A percentile compares a stretch with the other conserved stretches of the same genome.
Evolutionary conservation across 2,329 filamentous ascomycete genomes (phyloP).

Genomic region (Bipolaris gigantea): DNA sequence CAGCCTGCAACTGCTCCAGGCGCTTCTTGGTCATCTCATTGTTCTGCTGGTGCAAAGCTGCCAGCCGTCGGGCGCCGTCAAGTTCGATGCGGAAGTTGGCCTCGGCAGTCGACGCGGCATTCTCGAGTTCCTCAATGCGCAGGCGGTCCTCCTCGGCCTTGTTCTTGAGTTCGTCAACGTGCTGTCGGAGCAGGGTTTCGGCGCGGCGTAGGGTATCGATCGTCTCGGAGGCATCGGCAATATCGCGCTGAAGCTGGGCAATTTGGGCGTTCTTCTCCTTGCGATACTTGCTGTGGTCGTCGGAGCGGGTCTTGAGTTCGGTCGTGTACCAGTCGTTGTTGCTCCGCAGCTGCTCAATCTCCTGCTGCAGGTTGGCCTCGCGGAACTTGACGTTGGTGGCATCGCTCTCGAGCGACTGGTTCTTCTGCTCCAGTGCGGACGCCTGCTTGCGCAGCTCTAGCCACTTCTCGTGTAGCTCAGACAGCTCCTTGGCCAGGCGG

Average conservation of each 20-base stretch:
- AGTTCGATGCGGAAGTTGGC: constrained; percentile 86
- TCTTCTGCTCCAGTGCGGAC: constrained; percentile 76
- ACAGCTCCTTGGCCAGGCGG: constrained; percentile 80
- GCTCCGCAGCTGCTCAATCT: constrained; percentile 82
- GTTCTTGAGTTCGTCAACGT: constrained; percentile 79
- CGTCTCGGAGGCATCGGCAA: constrained; percentile 79
- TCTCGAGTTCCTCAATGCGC: constrained; percentile 82
- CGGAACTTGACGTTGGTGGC: constrained; percentile 83
- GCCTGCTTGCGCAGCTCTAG: constrained; percentile 82
- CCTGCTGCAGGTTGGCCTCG: constrained; percentile 86
- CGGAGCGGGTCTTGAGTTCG: constrained; percentile 86
- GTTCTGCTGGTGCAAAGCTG: constrained; percentile 78
- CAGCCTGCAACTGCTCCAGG: constrained; percentile 68
- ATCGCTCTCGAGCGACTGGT: constrained; percentile 79
- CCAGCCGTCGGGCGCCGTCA: constrained; percentile 76
- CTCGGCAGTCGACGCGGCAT: constrained; percentile 77
- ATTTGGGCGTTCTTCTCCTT: constrained; percentile 94
- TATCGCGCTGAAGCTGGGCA: constrained; percentile 81
- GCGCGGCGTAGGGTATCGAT: constrained; percentile 77
- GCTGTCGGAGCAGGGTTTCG: constrained; percentile 77
- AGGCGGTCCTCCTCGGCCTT: constrained; percentile 83
- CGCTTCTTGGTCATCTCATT: constrained; percentile 71
- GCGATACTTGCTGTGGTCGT: constrained; percentile 84
- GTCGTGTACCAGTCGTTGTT: constrained; percentile 93
- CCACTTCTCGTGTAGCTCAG: constrained; percentile 85